phyloP scores from a whole-genome alignment of 2,329 filamentous ascomycete genomes.

The Phialophora macrospora region DNA sequence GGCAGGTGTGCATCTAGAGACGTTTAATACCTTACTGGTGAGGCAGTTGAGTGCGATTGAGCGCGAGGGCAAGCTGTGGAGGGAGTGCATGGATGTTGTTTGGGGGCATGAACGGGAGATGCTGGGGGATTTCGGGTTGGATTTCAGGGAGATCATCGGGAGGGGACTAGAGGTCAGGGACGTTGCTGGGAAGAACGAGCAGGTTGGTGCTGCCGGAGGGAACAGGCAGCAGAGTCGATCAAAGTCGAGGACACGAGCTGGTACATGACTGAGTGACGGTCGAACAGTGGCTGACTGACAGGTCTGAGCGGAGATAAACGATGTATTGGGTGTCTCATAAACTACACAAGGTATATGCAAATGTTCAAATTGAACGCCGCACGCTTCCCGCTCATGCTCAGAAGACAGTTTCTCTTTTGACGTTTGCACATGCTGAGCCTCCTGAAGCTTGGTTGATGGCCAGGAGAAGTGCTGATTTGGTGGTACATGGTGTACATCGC shows the following conservation, averaged over 20 bases:
- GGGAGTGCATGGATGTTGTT: slow-evolving; percentile 79
- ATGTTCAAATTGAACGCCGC: slow-evolving; percentile 20
- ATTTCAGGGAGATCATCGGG: slow-evolving; percentile 83
- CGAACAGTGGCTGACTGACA: neutral
- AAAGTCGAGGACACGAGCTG: slow-evolving; percentile 26
- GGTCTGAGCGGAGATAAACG: slow-evolving; percentile 32
- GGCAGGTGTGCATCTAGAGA: slow-evolving; percentile 94
- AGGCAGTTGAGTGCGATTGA: slow-evolving; percentile 88
- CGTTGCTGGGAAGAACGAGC: slow-evolving; percentile 3
- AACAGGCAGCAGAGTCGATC: slow-evolving; percentile 20
- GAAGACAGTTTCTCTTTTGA: slow-evolving; percentile 16
- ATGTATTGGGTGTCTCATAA: slow-evolving; percentile 25
- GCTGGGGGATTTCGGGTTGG: slow-evolving; percentile 82
- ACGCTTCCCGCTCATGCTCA: slow-evolving; percentile 27
- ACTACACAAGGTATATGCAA: slow-evolving; percentile 32
- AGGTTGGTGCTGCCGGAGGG: slow-evolving; percentile 1
- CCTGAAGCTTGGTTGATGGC: slow-evolving; percentile 12
- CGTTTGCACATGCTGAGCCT: slow-evolving; percentile 15
- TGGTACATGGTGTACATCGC: slow-evolving; percentile 35
- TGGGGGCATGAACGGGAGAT: slow-evolving; percentile 74
- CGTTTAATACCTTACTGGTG: slow-evolving; percentile 81
- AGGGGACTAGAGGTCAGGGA: slow-evolving; percentile 48
- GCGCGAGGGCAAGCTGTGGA: slow-evolving; percentile 74
- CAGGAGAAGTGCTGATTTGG: slow-evolving; percentile 17
- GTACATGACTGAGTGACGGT: slow-evolving; percentile 2